Evolutionary conservation across 805 yeast species (phyloP).

Genomic region (Blastobotrys americana): DNA sequence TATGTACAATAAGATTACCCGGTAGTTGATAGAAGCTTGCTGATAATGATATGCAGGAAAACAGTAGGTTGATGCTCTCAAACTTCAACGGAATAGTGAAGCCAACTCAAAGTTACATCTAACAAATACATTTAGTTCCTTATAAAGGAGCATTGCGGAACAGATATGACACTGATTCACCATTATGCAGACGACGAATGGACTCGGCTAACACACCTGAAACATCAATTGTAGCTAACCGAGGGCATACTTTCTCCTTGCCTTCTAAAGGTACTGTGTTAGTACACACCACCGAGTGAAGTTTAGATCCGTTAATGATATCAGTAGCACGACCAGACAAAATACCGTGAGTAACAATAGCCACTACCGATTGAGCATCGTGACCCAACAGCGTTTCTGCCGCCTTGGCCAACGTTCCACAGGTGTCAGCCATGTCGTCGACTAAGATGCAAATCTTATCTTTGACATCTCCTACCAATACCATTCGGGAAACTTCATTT

Average conservation of each 20-base stretch:
- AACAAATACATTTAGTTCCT: no score
- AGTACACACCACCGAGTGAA: slow-evolving; percentile 78
- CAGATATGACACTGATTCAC: slow-evolving; percentile 87
- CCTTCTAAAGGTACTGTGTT: slow-evolving; percentile 85
- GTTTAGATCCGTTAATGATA: slow-evolving; percentile 59
- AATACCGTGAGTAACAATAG: slow-evolving; percentile 95
- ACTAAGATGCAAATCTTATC: slow-evolving; percentile 80
- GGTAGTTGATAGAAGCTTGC: no score
- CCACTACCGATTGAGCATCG: slow-evolving; percentile 80
- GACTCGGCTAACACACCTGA: slow-evolving; percentile 88
- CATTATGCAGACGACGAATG: slow-evolving; percentile 90
- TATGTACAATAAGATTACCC: slow-evolving; percentile 32
- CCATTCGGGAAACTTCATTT: slow-evolving; percentile 95
- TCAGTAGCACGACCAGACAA: slow-evolving; percentile 80
- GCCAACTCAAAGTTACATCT: no score
- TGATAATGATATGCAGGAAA: slow-evolving; percentile 1
- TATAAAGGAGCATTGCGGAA: slow-evolving; percentile 58
- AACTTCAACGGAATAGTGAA: no score
- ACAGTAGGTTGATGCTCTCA: not conserved
- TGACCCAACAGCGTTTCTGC: slow-evolving; percentile 77
- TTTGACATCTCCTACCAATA: slow-evolving; percentile 89
- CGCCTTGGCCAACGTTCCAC: slow-evolving; percentile 95
- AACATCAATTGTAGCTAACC: slow-evolving; percentile 74
- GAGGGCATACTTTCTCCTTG: slow-evolving; percentile 51
- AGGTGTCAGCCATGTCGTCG: slow-evolving; percentile 98